These are phyloP conservation scores for Cnidoscolus chayamansa DNA, from an alignment of 441 rosid genomes.

Conservation along the genomic window DNA sequence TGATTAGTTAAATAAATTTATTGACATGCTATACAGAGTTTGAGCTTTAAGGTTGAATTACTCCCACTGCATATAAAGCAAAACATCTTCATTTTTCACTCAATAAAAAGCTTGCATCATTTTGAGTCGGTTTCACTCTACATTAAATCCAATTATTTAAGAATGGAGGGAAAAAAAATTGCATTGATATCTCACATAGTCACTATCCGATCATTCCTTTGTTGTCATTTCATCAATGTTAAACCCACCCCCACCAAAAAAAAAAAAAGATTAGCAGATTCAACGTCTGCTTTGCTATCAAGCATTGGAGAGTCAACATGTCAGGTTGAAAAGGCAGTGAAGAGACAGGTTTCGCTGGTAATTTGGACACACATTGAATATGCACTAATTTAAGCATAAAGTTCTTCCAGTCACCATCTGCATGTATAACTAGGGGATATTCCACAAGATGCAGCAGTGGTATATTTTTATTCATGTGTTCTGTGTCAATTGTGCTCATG, in stretches of 20 bases:
- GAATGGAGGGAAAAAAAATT: background rate
- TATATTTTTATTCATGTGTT: too few species aligned
- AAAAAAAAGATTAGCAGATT: background rate
- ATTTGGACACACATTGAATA: background rate
- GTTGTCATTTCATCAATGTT: background rate
- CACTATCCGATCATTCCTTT: background rate
- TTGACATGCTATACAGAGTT: background rate
- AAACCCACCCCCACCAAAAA: background rate
- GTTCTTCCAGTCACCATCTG: background rate
- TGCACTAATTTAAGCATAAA: background rate
- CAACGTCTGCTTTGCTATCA: conserved; percentile 1
- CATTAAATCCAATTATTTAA: background rate
- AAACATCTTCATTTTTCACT: background rate
- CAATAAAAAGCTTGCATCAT: background rate
- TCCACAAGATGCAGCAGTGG: too few species aligned
- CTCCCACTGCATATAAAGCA: background rate
- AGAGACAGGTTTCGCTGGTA: too few species aligned
- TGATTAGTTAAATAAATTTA: background rate
- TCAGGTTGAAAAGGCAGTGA: background rate
- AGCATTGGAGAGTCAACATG: background rate
- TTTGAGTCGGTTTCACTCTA: too few species aligned
- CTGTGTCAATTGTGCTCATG: too few species aligned
- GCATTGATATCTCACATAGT: background rate
- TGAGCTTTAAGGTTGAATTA: background rate
- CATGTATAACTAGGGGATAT: too few species aligned